A percentile compares a stretch with the other conserved stretches of the same genome.
Conservation (phyloP, 345 rosid genomes). For the Moricandia arvensis region DNA sequence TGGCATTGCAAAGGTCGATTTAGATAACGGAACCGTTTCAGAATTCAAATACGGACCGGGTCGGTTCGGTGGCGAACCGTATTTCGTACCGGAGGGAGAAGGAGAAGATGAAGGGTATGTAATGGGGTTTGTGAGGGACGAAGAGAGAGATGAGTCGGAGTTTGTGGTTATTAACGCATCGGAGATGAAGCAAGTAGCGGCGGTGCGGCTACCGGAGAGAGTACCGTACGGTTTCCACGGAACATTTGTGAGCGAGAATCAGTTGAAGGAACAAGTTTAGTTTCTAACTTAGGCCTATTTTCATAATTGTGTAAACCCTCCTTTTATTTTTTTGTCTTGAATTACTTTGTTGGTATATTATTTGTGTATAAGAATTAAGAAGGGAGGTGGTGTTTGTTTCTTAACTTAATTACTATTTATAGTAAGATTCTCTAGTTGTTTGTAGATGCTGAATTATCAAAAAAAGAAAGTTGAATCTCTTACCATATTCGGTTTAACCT, state of each 20-base stretch:
- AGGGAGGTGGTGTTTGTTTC: not conserved
- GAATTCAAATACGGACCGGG: conserved; percentile 48
- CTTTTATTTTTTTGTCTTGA: not conserved
- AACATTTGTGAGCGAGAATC: conserved; percentile 49
- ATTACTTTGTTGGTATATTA: not conserved
- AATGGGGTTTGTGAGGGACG: conserved; percentile 62
- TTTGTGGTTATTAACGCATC: conserved; percentile 50
- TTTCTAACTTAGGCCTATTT: conserved; percentile 10
- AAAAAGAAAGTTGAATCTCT: not conserved
- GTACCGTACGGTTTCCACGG: conserved; percentile 87
- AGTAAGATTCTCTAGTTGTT: not conserved
- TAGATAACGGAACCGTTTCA: conserved; percentile 40
- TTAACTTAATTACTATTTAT: not conserved
- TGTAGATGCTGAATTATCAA: not conserved
- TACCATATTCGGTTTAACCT: not conserved
- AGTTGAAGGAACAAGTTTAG: conserved; percentile 45
- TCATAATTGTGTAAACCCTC: not conserved
- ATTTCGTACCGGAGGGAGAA: conserved; percentile 37
- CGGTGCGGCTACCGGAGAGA: conserved; percentile 51
- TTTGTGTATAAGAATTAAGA: not conserved
- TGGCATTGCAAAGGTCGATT: conserved; percentile 69
- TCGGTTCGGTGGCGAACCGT: conserved; percentile 72
- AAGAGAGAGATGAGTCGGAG: conserved; percentile 52
- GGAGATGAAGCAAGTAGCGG: conserved; percentile 54
- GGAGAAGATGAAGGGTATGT: conserved; percentile 54